Percentiles rank a stretch among this genome's conserved stretches.
Evolutionary conservation across 2,329 filamentous ascomycete species (phyloP).

Genomic region (Pseudogymnoascus sp.): DNA sequence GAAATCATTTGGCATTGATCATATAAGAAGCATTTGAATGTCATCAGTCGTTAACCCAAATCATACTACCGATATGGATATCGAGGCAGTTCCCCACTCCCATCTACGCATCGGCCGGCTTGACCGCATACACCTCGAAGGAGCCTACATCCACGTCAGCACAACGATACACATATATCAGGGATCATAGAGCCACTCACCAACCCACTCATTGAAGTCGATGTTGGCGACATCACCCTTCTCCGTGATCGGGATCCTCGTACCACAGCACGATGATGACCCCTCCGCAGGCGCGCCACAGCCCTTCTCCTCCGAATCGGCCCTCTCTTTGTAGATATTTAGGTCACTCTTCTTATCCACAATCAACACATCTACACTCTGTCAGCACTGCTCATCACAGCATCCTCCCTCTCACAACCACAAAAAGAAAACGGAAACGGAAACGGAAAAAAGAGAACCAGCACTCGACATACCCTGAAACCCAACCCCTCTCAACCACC

Average conservation of each 20-base stretch:
- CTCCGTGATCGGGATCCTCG: neutral
- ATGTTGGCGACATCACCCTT: constrained; percentile 22
- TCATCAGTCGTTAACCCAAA: neutral
- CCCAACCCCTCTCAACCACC: constrained; percentile 43
- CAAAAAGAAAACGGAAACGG: neutral
- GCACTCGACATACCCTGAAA: constrained; percentile 36
- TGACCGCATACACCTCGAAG: constrained; percentile 45
- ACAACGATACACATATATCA: neutral
- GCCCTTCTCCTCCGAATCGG: constrained; percentile 13
- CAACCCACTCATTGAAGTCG: constrained; percentile 46
- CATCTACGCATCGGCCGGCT: constrained; percentile 20
- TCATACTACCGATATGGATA: neutral
- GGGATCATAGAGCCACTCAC: constrained; percentile 29
- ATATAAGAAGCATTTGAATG: neutral
- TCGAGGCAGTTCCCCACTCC: neutral
- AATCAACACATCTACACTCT: constrained; percentile 34
- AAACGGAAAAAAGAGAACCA: no score
- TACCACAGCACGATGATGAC: constrained; percentile 13
- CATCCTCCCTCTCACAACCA: neutral
- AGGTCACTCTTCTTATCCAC: constrained; percentile 40
- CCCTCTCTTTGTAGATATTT: constrained; percentile 38
- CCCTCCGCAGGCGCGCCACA: constrained; percentile 11
- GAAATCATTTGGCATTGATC: neutral
- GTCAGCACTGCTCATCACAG: neutral
- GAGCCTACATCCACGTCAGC: constrained; percentile 30